Conservation (phyloP, 106 monocot genomes). For the Narthecium ossifragum region DNA sequence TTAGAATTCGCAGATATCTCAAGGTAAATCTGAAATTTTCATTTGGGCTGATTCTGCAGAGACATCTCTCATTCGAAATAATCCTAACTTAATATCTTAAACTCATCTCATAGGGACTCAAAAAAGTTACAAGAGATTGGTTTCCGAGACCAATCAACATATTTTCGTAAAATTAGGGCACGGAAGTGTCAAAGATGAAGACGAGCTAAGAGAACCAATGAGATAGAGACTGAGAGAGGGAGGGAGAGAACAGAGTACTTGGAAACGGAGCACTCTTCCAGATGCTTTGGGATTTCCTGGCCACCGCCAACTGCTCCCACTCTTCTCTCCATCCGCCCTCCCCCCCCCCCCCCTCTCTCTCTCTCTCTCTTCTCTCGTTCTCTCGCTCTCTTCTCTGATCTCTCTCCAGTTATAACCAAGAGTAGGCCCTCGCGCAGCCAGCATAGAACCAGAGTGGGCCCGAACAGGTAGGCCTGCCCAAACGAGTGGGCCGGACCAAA, state of each 20-base stretch:
- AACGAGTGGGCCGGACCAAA: no score
- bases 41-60: no score
- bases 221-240: neutral
- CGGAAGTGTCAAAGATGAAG: neutral
- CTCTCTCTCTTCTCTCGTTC: neutral
- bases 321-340: no score
- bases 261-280: conserved; percentile 1
- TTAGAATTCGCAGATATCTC: no score
- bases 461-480: no score
- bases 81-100: neutral
- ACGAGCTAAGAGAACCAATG: neutral
- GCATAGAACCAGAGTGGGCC: neutral
- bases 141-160: neutral
- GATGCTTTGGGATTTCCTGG: neutral
- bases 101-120: neutral
- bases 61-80: no score
- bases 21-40: no score
- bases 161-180: neutral
- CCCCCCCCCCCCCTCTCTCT: neutral
- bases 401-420: neutral
- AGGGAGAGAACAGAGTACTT: neutral
- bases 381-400: neutral
- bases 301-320: neutral
- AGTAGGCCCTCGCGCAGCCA: neutral
- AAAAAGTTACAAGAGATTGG: no score